A percentile compares a stretch with the other conserved stretches of the same genome.
Conservation (phyloP, 306 rosid species). For the Chamaecrista fasciculata region DNA sequence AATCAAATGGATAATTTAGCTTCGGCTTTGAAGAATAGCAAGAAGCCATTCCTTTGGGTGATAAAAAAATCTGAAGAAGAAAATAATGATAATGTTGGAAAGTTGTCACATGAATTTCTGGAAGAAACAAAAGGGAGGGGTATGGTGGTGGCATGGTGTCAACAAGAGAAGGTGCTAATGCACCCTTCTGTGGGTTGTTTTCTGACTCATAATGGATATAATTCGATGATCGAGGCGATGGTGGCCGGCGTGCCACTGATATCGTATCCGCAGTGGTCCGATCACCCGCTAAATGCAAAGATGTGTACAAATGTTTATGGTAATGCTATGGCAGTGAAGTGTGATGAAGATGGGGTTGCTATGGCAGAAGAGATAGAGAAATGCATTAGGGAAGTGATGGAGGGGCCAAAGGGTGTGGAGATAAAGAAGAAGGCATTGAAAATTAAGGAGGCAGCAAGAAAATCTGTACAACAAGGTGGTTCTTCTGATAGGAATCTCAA, state of each 20-base stretch:
- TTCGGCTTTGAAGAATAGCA: slow-evolving; percentile 39
- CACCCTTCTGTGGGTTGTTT: slow-evolving; percentile 49
- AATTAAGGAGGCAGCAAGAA: slow-evolving; percentile 33
- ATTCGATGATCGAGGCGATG: slow-evolving; percentile 43
- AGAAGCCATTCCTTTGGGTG: slow-evolving; percentile 58
- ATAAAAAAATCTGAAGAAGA: slow-evolving; percentile 29
- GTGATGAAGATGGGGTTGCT: slow-evolving; percentile 30
- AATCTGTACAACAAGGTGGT: slow-evolving; percentile 39
- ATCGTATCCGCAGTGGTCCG: slow-evolving; percentile 46
- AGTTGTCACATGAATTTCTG: slow-evolving; percentile 30
- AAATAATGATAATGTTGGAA: background rate
- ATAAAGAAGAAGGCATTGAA: slow-evolving; percentile 35
- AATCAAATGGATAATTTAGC: slow-evolving; percentile 42
- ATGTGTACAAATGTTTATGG: slow-evolving; percentile 33
- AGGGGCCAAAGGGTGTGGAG: slow-evolving; percentile 32
- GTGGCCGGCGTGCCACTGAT: slow-evolving; percentile 41
- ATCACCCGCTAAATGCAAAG: slow-evolving; percentile 47
- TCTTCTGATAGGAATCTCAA: slow-evolving; percentile 42
- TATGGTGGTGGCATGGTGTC: slow-evolving; percentile 46
- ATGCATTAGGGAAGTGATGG: slow-evolving; percentile 40
- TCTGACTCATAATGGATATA: slow-evolving; percentile 53
- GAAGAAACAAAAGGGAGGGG: slow-evolving; percentile 42
- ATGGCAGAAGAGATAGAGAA: slow-evolving; percentile 41
- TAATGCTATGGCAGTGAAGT: slow-evolving; percentile 33
- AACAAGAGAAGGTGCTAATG: slow-evolving; percentile 49